Evolutionary conservation across 2,329 filamentous ascomycete genomes (phyloP).

Genomic region (Verruconis gallopava): DNA sequence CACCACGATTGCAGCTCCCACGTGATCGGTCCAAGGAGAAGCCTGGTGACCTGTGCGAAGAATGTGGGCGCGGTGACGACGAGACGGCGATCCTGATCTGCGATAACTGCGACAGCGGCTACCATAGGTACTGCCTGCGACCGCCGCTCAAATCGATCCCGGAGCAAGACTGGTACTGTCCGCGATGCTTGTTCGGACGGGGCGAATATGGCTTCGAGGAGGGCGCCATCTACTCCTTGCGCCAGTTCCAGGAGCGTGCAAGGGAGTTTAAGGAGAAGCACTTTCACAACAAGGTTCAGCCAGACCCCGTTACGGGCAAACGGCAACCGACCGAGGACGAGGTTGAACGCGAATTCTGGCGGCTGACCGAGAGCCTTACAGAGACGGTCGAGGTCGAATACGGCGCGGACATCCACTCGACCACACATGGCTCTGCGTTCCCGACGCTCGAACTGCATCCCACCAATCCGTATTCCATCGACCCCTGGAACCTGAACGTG

Average conservation of each 20-base stretch:
- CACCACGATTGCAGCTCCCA: slow-evolving; percentile 47
- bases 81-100: slow-evolving; percentile 60
- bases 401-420: slow-evolving; percentile 94
- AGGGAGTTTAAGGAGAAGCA: slow-evolving; percentile 90
- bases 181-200: slow-evolving; percentile 86
- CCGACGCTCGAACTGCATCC: slow-evolving; percentile 88
- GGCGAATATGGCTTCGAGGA: slow-evolving; percentile 97
- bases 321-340: slow-evolving; percentile 84
- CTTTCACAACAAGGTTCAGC: slow-evolving; percentile 81
- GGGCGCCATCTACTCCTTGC: slow-evolving; percentile 86
- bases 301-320: slow-evolving; percentile 70
- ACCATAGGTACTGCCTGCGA: slow-evolving; percentile 79
- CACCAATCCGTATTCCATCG: slow-evolving; percentile 70
- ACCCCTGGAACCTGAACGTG: slow-evolving; percentile 93
- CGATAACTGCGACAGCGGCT: slow-evolving; percentile 84
- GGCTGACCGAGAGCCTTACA: slow-evolving; percentile 81
- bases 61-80: slow-evolving; percentile 70
- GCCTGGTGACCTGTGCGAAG: slow-evolving; percentile 64
- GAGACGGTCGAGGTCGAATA: slow-evolving; percentile 98
- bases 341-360: slow-evolving; percentile 94
- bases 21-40: slow-evolving; percentile 44
- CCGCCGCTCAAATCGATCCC: slow-evolving; percentile 67
- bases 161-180: slow-evolving; percentile 89
- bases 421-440: slow-evolving; percentile 93
- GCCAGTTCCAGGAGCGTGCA: slow-evolving; percentile 91